Percentiles rank a stretch among this genome's conserved stretches.
These are phyloP conservation scores for Helminthosporium solani DNA, from an alignment of 2,329 filamentous ascomycete genomes.

Conservation along the genomic window DNA sequence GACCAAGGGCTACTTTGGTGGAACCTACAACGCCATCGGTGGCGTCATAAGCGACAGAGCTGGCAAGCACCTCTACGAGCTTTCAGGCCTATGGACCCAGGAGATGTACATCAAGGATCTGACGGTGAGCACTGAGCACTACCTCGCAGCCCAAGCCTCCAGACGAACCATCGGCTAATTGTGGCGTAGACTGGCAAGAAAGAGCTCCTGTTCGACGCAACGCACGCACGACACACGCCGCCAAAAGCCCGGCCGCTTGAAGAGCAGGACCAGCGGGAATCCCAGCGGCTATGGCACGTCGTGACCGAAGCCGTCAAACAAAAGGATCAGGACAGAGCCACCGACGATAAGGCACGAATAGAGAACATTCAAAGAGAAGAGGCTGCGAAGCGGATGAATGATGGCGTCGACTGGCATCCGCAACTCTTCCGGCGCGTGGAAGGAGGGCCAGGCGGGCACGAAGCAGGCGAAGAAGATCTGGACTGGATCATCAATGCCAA, in stretches of 20 bases:
- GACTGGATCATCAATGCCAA: slow-evolving; percentile 93
- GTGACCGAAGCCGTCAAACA: slow-evolving; percentile 80
- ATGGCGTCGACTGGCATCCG: slow-evolving; percentile 84
- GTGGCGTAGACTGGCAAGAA: slow-evolving; percentile 74
- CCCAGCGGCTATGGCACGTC: slow-evolving; percentile 80
- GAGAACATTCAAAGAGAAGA: slow-evolving; percentile 91
- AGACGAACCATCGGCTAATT: slow-evolving; percentile 1
- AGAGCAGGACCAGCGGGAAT: slow-evolving; percentile 89
- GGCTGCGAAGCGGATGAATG: slow-evolving; percentile 73
- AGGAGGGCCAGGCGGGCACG: slow-evolving; percentile 67
- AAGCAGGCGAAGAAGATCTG: slow-evolving; percentile 82
- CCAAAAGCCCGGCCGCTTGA: slow-evolving; percentile 73
- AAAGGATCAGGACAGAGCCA: slow-evolving; percentile 83
- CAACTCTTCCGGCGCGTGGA: slow-evolving; percentile 77
- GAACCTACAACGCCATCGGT: slow-evolving; percentile 94
- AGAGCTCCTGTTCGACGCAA: slow-evolving; percentile 86
- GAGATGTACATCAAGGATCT: slow-evolving; percentile 92
- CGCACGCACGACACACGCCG: slow-evolving; percentile 70
- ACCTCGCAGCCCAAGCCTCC: background rate
- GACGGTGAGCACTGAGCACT: slow-evolving; percentile 55
- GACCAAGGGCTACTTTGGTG: slow-evolving; percentile 95
- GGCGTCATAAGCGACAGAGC: slow-evolving; percentile 86
- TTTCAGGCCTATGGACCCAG: slow-evolving; percentile 87
- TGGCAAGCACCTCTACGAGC: slow-evolving; percentile 83
- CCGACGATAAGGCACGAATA: slow-evolving; percentile 93